Evolutionary conservation across 768 basidiomycete species (phyloP).

Genomic region (Lyophyllum atratum): DNA sequence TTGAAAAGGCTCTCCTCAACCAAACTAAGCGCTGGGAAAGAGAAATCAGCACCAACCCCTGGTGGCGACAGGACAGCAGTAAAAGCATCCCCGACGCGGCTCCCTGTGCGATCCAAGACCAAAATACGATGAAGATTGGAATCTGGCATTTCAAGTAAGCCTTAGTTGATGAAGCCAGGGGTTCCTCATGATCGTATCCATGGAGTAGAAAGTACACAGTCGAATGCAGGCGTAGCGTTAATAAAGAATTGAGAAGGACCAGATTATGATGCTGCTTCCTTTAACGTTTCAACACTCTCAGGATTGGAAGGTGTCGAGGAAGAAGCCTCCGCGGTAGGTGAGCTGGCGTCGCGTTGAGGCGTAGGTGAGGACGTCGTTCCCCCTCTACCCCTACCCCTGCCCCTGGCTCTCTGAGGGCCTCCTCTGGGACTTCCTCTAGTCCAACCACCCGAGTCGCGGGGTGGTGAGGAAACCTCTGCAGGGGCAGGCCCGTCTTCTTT

Average conservation of each 20-base stretch:
- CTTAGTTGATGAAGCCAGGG: not conserved
- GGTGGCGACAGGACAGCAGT: not conserved
- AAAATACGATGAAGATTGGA: not conserved
- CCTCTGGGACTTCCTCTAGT: constrained; percentile 31
- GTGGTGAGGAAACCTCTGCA: constrained; percentile 7
- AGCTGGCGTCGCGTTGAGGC: not conserved
- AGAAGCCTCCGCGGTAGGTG: not conserved
- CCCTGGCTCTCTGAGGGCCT: constrained; percentile 26
- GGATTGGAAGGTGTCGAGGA: constrained; percentile 2
- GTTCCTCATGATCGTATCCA: constrained; percentile 3
- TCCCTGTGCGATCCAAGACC: constrained; percentile 6
- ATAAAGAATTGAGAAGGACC: not conserved
- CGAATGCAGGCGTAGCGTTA: not conserved
- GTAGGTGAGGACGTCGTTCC: constrained; percentile 14
- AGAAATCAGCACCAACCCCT: not conserved
- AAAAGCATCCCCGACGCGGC: constrained; percentile 7
- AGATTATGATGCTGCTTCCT: constrained; percentile 5
- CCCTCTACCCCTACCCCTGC: constrained; percentile 38
- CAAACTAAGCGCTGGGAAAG: not conserved
- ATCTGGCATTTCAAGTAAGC: not conserved
- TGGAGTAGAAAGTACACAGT: constrained; percentile 12
- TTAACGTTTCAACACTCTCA: constrained; percentile 1
- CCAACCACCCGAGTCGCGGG: constrained; percentile 24
- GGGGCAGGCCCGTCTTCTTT: constrained; percentile 5
- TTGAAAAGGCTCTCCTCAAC: constrained; percentile 21